Conservation (phyloP, 805 yeast genomes). For the Cyberlindnera maritima region DNA sequence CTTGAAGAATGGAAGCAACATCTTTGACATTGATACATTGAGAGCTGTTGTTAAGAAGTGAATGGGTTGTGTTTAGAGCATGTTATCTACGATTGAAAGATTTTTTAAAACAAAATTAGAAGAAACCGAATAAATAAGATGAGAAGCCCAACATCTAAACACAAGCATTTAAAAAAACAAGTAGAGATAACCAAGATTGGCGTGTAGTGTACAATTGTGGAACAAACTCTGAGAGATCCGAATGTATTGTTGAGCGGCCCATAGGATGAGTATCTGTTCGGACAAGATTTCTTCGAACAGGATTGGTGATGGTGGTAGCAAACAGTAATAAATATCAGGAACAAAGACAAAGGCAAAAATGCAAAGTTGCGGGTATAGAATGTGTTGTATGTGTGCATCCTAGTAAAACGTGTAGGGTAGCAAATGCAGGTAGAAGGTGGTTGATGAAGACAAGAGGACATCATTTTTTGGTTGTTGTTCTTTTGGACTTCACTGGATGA, state of each 20-base stretch:
- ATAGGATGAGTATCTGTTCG: too few species aligned
- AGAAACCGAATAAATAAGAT: neutral
- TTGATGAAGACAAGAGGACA: too few species aligned
- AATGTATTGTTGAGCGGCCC: too few species aligned
- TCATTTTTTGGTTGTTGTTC: too few species aligned
- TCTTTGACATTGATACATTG: slow-evolving; percentile 23
- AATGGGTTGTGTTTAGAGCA: neutral
- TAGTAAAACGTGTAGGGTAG: neutral
- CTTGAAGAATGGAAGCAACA: slow-evolving; percentile 22
- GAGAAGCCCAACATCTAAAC: neutral
- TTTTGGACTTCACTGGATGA: neutral
- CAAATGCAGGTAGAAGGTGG: neutral
- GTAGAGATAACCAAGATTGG: neutral
- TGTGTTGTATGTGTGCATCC: neutral
- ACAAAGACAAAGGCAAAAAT: neutral
- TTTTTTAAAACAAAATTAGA: neutral
- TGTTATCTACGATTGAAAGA: neutral
- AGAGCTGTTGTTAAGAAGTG: slow-evolving; percentile 21
- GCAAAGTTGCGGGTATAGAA: neutral
- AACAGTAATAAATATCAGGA: slow-evolving; percentile 2
- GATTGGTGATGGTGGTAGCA: neutral
- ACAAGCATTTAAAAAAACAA: neutral
- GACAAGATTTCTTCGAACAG: too few species aligned
- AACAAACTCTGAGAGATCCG: too few species aligned
- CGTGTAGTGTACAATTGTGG: too few species aligned